Base-by-base conservation (phyloP, 805 yeast species). In the Tetrapisispora namnaoensis region DNA sequence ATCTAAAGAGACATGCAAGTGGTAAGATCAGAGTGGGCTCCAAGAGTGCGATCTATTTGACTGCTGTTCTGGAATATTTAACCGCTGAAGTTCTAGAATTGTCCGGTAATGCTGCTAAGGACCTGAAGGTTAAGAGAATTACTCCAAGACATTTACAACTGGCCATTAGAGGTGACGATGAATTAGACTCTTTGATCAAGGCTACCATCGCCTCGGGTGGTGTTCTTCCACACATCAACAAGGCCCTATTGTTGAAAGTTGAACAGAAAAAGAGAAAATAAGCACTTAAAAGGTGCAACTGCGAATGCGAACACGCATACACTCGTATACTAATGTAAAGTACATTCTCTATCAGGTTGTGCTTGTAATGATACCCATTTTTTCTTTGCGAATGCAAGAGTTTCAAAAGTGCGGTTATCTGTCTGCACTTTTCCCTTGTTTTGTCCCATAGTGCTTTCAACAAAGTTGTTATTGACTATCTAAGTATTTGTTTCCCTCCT, bases 101-200 rank as follows among this genome's bases (percentile, higher is more conserved):
- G 77, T 97, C 98, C 51, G 97, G 98, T 71, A 91, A 91, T 68
- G 98, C 98, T 36, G 97, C 98, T 42, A 89, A 91, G 70, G 97
- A 91, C 65, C 76, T 88, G 68, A 86, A 87, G 69, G 93, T 88
- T 59, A 89, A 90, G 73, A 88, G 98, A 83, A 90, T 90, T 68
- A 89, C 96, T 18, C 98, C 98, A 63, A 86, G 98, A 73, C 98
- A 90, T 70, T 76, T 90, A 65, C 96, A 90, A 71, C 78, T 90
- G 63, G 98, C 98, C 53, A 90, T 90, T 65, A 87, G 98, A 75
- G 96, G 96, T 67, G 98, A 91, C 70, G 98, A 91, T 70, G 98
- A 91, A 72, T 81, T 91, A 70, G 96, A 90, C 74, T 83, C 88
- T 55, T 78, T 91, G 65, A 85, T 91, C 65, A 83, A 87, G 71